Base-by-base conservation (phyloP, 805 yeast genomes). In the Metschnikowia anglica region DNA sequence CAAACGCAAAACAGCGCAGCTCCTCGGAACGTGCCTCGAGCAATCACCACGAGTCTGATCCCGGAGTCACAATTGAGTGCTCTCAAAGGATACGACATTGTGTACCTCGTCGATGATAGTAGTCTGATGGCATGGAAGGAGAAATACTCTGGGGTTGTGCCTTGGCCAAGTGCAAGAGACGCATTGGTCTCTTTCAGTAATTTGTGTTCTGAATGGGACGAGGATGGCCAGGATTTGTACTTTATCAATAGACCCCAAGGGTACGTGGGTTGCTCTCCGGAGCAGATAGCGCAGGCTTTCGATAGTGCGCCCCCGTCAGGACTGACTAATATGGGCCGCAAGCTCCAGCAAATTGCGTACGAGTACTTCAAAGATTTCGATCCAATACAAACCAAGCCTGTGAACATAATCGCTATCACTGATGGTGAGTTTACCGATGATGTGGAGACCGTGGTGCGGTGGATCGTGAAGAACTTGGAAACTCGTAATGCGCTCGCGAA, bases 381-480 rank as follows among this genome's bases (percentile, higher is more conserved):
- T 15, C 50, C 50, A 9, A 15, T 34, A 16, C 19, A 23, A 26
- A 42, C 50, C 5, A 50, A 50, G 23, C 54, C 52, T 9, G 34
- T 50, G 12, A 48, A 48, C 12, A 21, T 50, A 19, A 36, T 50
- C 8, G 52, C 52, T n/a, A 50, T 50, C 28, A 50, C 54, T 2
- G 54, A 50, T 16, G 54, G 54, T 2, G 41, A 35, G 24, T 48
- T 50, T 23, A 37, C 52, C 9, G 52, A 48, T 26, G 54, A 50
- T 20, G 52, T 50, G 20, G 40, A 30, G 17, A 37, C 47, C 8
- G 50, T 46, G 19, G 39, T 50, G 21, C 36, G 35, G 13, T 50
- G 54, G 54, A 50, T 50, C 10, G 50, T 46, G 18, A 21, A 40
- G 17, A 42, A 46, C 29, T 35, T 50, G 41, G 54, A 48, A 5